Evolutionary conservation across 768 basidiomycete genomes (phyloP).

Genomic region (Termitomyces sp.): DNA sequence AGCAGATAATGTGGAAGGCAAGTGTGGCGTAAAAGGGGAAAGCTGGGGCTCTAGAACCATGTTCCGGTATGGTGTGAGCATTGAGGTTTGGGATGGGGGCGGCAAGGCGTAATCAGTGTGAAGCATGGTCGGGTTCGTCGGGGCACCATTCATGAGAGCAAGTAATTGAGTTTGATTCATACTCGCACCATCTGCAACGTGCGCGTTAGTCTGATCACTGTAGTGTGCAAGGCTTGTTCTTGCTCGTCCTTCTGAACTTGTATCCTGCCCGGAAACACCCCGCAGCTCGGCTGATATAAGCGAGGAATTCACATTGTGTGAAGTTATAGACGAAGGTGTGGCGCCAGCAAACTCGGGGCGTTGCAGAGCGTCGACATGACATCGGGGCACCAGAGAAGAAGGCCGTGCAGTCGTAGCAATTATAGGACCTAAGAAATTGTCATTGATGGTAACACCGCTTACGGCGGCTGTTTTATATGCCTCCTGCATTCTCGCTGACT

Average conservation of each 20-base stretch:
- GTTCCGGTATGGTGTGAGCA: not conserved
- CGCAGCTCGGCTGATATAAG: not conserved
- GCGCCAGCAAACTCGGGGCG: conserved; percentile 12
- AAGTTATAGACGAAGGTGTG: conserved; percentile 9
- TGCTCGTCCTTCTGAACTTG: conserved; percentile 29
- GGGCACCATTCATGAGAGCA: conserved; percentile 33
- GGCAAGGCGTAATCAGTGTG: not conserved
- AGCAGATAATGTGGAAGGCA: not conserved
- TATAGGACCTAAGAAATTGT: conserved; percentile 8
- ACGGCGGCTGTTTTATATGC: conserved; percentile 15
- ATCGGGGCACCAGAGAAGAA: not conserved
- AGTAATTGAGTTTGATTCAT: conserved; percentile 50
- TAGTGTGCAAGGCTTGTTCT: conserved; percentile 42
- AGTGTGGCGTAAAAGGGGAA: not conserved
- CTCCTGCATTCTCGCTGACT: conserved; percentile 60
- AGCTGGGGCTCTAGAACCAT: not conserved
- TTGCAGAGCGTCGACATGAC: not conserved
- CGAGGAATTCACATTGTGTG: not conserved
- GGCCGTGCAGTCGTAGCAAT: conserved; percentile 3
- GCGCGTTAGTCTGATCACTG: conserved; percentile 25
- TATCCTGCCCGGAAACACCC: not conserved
- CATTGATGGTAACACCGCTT: conserved; percentile 9
- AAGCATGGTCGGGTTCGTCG: not conserved
- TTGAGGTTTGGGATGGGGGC: not conserved
- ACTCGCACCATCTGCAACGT: conserved; percentile 32